Percentiles rank a stretch among this genome's conserved stretches.
Conservation (phyloP, 2,329 filamentous ascomycete genomes). For the Arthrobotrys sinensis region DNA sequence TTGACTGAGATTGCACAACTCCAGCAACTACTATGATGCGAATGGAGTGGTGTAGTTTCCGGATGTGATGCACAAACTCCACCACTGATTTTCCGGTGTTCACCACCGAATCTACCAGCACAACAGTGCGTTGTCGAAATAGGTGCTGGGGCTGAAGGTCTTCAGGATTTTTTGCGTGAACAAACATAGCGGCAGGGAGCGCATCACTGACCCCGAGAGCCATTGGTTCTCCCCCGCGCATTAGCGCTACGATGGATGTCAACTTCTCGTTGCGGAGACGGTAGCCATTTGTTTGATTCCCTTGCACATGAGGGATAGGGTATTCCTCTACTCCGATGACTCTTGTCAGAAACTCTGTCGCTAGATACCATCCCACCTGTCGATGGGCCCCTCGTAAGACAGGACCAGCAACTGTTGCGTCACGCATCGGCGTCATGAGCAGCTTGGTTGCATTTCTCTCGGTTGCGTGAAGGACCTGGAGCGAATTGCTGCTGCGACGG, state of each 20-base stretch:
- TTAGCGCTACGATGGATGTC: conserved; percentile 74
- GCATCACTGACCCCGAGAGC: conserved; percentile 73
- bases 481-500: conserved; percentile 37
- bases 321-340: conserved; percentile 72
- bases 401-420: conserved; percentile 70
- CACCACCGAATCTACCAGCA: conserved; percentile 76
- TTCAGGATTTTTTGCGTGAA: conserved; percentile 68
- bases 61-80: conserved; percentile 71
- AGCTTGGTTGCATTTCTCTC: conserved; percentile 68
- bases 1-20: conserved; percentile 70
- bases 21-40: conserved; percentile 73
- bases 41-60: conserved; percentile 67
- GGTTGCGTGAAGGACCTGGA: conserved; percentile 69
- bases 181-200: conserved; percentile 72
- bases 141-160: conserved; percentile 70
- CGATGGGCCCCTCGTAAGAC: conserved; percentile 71
- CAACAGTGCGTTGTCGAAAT: conserved; percentile 67
- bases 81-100: conserved; percentile 73
- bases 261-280: conserved; percentile 70
- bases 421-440: conserved; percentile 72
- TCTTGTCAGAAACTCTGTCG: conserved; percentile 70
- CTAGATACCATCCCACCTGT: conserved; percentile 72
- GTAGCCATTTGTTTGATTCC: conserved; percentile 69
- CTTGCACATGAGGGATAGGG: conserved; percentile 72
- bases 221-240: conserved; percentile 77